Conservation (phyloP, 2,329 filamentous ascomycete genomes). For the Pseudonectria foliicola region DNA sequence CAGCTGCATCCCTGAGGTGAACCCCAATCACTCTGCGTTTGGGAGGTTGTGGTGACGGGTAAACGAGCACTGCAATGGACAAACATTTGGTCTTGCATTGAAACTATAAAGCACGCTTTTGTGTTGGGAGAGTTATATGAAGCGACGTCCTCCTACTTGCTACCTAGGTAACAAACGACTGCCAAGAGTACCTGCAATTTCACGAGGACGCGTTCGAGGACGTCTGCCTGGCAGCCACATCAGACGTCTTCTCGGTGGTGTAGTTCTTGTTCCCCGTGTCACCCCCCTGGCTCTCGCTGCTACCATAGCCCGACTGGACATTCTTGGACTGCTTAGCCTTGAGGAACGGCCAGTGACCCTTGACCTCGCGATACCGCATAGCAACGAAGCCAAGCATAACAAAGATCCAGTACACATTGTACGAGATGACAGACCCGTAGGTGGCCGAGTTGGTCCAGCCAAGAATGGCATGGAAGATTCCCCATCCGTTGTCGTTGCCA, state of each 20-base stretch:
- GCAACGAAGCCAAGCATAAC: constrained; percentile 62
- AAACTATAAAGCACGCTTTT: too few species aligned
- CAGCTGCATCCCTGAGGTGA: too few species aligned
- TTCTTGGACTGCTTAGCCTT: constrained; percentile 24
- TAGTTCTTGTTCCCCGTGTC: constrained; percentile 16
- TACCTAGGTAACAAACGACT: too few species aligned
- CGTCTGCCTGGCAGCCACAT: constrained; percentile 2
- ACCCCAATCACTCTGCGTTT: too few species aligned
- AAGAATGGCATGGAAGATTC: constrained; percentile 78
- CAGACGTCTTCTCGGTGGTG: constrained; percentile 21
- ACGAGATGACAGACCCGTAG: constrained; percentile 78
- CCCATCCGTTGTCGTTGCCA: constrained; percentile 72
- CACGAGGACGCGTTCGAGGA: background rate
- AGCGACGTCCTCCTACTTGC: too few species aligned
- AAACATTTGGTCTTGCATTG: too few species aligned
- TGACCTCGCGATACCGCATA: constrained; percentile 60
- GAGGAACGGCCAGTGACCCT: constrained; percentile 41
- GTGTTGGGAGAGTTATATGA: too few species aligned
- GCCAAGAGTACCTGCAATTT: background rate
- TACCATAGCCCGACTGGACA: constrained; percentile 10
- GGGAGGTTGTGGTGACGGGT: too few species aligned
- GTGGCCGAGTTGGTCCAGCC: constrained; percentile 88
- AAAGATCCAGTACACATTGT: constrained; percentile 80
- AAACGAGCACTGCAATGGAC: too few species aligned
- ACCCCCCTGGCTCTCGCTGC: constrained; percentile 21